Base-by-base conservation (phyloP, 306 rosid genomes). In the Corylus avellana region DNA sequence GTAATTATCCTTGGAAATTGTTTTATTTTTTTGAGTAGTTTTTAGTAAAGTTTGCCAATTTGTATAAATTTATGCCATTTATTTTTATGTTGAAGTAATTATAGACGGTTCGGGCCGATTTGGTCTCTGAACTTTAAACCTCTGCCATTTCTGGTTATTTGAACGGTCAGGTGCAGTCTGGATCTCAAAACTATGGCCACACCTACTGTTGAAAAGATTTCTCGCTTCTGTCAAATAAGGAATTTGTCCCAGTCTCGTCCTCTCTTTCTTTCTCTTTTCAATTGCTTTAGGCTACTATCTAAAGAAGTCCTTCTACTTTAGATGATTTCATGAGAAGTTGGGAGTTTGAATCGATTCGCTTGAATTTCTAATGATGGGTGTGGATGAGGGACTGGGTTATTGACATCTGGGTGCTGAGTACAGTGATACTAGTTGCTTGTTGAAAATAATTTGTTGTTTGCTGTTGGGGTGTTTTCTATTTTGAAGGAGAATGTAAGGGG, bases 401-500 rank as follows among this genome's bases (percentile, higher is more conserved):
- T 88, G 74, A 56, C 67, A 72, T 81, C 18, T 86, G 79, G 91
- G 85, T 86, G 93, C 79, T 76, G 87, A 79, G 91, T 81, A 66
- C 51, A 73, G 89, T 81, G 85, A 82, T 89, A 29, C 80, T 83
- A 73, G 72, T 89, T 90, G 86, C 77, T 47, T 89, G 72, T 88
- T 84, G 87, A 92, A 84, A 85, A 85, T 75, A 87, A 85, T 90
- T 51, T 87, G 72, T 86, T 79, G 74, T 87, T 78, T 87, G 81
- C 82, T 89, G 86, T 85, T 84, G 88, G 87, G 85, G 84, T 86
- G 90, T 84, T 91, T 90, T 90, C 83, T 79, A 82, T 86, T 86
- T 84, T 86, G 91, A 86, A 89, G 89, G 83, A 91, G 93, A 88
- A 86, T 87, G 94, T 86, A 75, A 90, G 91, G 89, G 91, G 85